These are phyloP conservation scores for Ramichloridium luteum DNA, from an alignment of 2,329 filamentous ascomycete species.

Conservation along the genomic window DNA sequence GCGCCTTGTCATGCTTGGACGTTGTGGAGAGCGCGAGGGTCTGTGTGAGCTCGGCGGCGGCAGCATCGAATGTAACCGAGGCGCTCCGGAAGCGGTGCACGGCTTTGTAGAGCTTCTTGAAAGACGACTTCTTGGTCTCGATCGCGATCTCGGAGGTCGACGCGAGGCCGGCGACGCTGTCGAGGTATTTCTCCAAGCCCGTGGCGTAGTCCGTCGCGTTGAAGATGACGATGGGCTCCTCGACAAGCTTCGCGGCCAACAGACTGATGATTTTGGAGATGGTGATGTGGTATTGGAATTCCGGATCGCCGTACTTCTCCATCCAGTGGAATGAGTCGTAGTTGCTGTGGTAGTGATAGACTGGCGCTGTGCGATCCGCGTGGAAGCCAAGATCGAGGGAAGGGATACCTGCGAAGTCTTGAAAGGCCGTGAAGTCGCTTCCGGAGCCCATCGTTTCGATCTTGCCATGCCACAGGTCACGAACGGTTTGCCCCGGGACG, in stretches of 20 bases:
- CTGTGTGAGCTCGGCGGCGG: slow-evolving; percentile 27
- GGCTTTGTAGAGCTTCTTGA: slow-evolving; percentile 37
- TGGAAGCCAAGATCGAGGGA: slow-evolving; percentile 37
- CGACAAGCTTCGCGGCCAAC: slow-evolving; percentile 34
- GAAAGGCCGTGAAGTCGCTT: slow-evolving; percentile 41
- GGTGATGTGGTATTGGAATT: slow-evolving; percentile 45
- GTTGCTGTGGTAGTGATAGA: slow-evolving; percentile 72
- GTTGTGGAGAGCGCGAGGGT: slow-evolving; percentile 24
- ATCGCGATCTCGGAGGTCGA: slow-evolving; percentile 8
- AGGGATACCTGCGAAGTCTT: slow-evolving; percentile 40
- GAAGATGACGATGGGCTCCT: slow-evolving; percentile 36
- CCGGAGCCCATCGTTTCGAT: slow-evolving; percentile 45
- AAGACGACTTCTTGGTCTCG: slow-evolving; percentile 24
- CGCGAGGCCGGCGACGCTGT: slow-evolving; percentile 28
- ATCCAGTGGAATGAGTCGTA: slow-evolving; percentile 82
- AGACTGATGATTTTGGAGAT: slow-evolving; percentile 36
- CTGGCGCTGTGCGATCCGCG: slow-evolving; percentile 27
- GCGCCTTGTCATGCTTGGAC: slow-evolving; percentile 39
- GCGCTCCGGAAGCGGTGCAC: slow-evolving; percentile 38
- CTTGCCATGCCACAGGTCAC: slow-evolving; percentile 46
- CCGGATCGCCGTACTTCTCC: slow-evolving; percentile 59
- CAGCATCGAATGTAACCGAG: slow-evolving; percentile 39
- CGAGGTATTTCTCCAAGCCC: slow-evolving; percentile 31
- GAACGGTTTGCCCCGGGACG: slow-evolving; percentile 53
- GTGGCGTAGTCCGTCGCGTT: slow-evolving; percentile 36